phyloP scores from a whole-genome alignment of 2,329 filamentous ascomycete genomes.

The Neurospora sp. region DNA sequence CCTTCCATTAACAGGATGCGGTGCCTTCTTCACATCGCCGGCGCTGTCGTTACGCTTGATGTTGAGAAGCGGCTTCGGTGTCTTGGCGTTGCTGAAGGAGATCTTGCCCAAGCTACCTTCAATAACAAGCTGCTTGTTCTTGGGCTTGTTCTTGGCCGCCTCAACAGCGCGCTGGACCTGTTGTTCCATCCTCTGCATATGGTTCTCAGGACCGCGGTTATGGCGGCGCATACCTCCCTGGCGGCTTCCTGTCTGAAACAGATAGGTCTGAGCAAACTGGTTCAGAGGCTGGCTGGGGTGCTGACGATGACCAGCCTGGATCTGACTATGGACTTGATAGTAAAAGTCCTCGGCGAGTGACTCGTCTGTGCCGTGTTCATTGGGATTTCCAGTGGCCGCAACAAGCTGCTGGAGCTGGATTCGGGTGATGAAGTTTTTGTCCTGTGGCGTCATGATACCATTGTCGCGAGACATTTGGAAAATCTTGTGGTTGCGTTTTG shows the following conservation, averaged over 20 bases:
- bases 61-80: constrained; percentile 86
- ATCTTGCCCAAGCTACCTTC: constrained; percentile 96
- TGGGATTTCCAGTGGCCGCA: constrained; percentile 78
- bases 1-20: constrained; percentile 35
- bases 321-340: constrained; percentile 94
- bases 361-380: constrained; percentile 69
- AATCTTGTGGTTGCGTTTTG: constrained; percentile 98
- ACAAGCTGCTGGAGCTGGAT: constrained; percentile 97
- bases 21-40: constrained; percentile 34
- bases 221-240: constrained; percentile 66
- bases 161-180: constrained; percentile 96
- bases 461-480: constrained; percentile 88
- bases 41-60: constrained; percentile 77
- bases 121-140: constrained; percentile 94
- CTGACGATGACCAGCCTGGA: constrained; percentile 78
- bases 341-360: constrained; percentile 91
- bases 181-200: constrained; percentile 98
- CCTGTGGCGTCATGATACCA: constrained; percentile 95
- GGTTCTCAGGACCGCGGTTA: constrained; percentile 80
- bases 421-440: constrained; percentile 98
- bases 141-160: constrained; percentile 92
- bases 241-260: constrained; percentile 87
- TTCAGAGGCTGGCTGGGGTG: constrained; percentile 88
- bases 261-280: constrained; percentile 95
- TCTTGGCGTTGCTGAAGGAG: constrained; percentile 97